Percentiles rank a stretch among this genome's conserved stretches.
These are phyloP conservation scores for Astragalus glycyphyllos DNA, from an alignment of 306 rosid genomes.

Conservation along the genomic window DNA sequence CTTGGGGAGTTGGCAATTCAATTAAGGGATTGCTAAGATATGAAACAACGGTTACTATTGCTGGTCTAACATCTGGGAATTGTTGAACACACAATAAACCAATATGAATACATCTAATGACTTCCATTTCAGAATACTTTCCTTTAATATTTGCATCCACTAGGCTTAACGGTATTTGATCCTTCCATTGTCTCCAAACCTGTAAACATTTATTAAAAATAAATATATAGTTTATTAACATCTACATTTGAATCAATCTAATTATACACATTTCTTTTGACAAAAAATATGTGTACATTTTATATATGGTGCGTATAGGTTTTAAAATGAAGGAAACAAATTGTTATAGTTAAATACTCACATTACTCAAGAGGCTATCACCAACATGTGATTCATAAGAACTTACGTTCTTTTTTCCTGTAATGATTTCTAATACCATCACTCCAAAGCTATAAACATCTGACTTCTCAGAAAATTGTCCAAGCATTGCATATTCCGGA, in stretches of 20 bases:
- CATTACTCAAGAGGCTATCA: neutral
- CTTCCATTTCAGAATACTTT: neutral
- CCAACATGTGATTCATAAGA: neutral
- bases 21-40: neutral
- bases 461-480: conserved; percentile 8
- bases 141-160: neutral
- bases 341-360: neutral
- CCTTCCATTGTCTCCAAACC: conserved; percentile 1
- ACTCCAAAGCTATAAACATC: conserved; percentile 13
- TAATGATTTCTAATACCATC: conserved; percentile 5
- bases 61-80: neutral
- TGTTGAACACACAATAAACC: too few species aligned
- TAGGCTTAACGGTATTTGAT: neutral
- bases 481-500: conserved; percentile 9
- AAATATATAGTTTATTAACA: neutral
- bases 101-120: too few species aligned
- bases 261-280: too few species aligned
- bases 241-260: too few species aligned
- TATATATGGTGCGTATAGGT: too few species aligned
- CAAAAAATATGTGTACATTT: too few species aligned
- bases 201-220: neutral
- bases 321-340: neutral
- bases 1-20: conserved; percentile 1
- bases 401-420: neutral
- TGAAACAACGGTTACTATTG: neutral